Evolutionary conservation across 2,329 filamentous ascomycete species (phyloP), one percentile per base, ranked within the genome.

Genomic region (Lasiodiplodia sp.): DNA sequence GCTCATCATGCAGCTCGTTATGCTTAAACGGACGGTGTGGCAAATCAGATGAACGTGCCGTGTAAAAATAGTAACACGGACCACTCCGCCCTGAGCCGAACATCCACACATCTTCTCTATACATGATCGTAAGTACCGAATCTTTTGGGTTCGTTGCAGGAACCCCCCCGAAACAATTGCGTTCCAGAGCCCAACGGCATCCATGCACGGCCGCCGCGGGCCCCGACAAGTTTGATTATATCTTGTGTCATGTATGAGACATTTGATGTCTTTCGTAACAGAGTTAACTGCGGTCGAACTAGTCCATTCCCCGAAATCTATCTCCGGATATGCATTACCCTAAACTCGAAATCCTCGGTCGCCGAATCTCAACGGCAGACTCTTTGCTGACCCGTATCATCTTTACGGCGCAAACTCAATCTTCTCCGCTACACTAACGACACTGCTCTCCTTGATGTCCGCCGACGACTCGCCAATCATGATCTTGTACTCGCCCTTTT

Each of bases 401-500:
- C 28, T 16, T 28, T 28, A 64, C 28, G 60, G 60, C 47, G 60
- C 60, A 38, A 64, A 64, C 60, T 64, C 60, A 12, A 64, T 4
- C 14, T 12, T 52, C 60, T 64, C n/a, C 28, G 10, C 60, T 47
- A 64, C 60, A 1, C 5, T n/a, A 16, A 64, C 47, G 4, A 64
- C 47, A 12, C 44, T n/a, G 31, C 28, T 67, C 51, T 55, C 65
- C 28, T 18, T 58, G 25, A 67, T 37, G 23, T 91, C 88, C 49
- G 78, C 82, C 69, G 87, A 87, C 57, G 87, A 89, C 14, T 88
- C 85, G 2, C 88, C 90, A 72, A 92, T 82, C 60, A 90, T 74
- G 1, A 89, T 84, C 68, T 86, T 81, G 75, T 91, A 92, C 2
- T 73, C 75, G 1, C 90, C 90, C 78, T 89, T 85, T 76, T 91